These are phyloP conservation scores for Ophiorrhiza pumila DNA, from an alignment of 257 asterid genomes.

Conservation along the genomic window DNA sequence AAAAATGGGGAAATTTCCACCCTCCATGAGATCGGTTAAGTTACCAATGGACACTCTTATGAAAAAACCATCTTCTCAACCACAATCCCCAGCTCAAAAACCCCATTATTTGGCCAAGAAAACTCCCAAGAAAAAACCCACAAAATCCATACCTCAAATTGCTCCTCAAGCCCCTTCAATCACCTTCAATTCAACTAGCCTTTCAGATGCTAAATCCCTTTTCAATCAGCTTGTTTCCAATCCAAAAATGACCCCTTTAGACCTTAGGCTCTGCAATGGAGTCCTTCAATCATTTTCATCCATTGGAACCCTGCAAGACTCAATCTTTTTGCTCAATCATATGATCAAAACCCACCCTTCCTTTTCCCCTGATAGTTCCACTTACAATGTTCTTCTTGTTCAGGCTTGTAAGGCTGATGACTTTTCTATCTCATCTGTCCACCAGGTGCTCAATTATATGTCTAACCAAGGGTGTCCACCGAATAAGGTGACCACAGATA, in stretches of 20 bases:
- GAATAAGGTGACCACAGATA: constrained; percentile 57
- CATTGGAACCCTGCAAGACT: constrained; percentile 65
- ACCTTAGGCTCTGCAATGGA: constrained; percentile 53
- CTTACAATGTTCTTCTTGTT: constrained; percentile 60
- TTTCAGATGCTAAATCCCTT: constrained; percentile 72
- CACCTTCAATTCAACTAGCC: constrained; percentile 49
- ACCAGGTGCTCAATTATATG: constrained; percentile 73
- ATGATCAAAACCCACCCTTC: constrained; percentile 72
- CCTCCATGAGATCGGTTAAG: constrained; percentile 43
- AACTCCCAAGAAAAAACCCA: constrained; percentile 24
- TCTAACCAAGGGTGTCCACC: constrained; percentile 57
- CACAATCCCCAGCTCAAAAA: constrained; percentile 21
- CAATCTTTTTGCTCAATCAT: constrained; percentile 72
- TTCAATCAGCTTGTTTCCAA: constrained; percentile 64
- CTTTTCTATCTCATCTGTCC: constrained; percentile 48
- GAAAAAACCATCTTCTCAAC: constrained; percentile 29
- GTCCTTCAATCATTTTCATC: constrained; percentile 64
- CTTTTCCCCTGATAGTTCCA: constrained; percentile 65
- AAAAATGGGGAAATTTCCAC: constrained; percentile 64
- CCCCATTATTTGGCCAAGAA: constrained; percentile 27
- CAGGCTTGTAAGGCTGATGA: constrained; percentile 61
- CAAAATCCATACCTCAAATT: constrained; percentile 13
- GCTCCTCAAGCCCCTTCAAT: constrained; percentile 31
- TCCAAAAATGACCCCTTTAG: constrained; percentile 43
- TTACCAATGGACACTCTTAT: constrained; percentile 35